Conservation (phyloP, 2,329 filamentous ascomycete species). For the Verticillium nonalfalfae region DNA sequence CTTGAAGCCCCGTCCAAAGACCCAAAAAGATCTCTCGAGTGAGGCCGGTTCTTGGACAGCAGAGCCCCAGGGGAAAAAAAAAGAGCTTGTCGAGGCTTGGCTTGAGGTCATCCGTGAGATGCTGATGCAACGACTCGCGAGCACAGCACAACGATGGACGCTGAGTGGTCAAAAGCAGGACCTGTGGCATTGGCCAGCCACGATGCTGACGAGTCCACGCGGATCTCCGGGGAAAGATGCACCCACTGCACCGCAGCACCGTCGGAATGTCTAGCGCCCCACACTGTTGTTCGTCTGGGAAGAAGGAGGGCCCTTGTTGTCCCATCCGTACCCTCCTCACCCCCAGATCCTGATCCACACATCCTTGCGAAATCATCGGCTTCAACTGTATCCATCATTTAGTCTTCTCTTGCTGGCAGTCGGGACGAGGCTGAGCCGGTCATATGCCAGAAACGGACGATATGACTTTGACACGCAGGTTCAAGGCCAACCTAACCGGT, state of each 20-base stretch:
- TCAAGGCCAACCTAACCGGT: too few species aligned
- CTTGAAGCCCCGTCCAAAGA: too few species aligned
- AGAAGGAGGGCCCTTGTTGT: background rate
- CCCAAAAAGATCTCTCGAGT: background rate
- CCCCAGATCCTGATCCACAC: background rate
- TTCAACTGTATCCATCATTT: background rate
- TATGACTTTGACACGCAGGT: background rate
- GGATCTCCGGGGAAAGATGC: conserved; percentile 2
- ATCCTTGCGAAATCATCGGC: background rate
- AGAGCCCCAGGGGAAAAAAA: background rate
- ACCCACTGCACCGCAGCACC: background rate
- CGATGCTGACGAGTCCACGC: conserved; percentile 2
- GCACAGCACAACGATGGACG: background rate
- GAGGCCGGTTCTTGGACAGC: background rate
- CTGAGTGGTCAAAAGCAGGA: background rate
- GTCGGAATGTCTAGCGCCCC: background rate
- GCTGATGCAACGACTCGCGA: conserved; percentile 2
- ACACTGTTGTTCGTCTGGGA: background rate
- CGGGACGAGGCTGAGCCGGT: background rate
- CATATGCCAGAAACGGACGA: background rate
- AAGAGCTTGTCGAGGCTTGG: background rate
- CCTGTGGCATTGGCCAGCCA: conserved; percentile 1
- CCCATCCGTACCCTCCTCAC: background rate
- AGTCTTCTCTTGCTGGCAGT: background rate
- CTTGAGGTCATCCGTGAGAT: background rate